A percentile compares a stretch with the other conserved stretches of the same genome.
These are phyloP conservation scores for Alopecurus myosuroides DNA, from an alignment of 176 grass and related monocot genomes.

Conservation along the genomic window DNA sequence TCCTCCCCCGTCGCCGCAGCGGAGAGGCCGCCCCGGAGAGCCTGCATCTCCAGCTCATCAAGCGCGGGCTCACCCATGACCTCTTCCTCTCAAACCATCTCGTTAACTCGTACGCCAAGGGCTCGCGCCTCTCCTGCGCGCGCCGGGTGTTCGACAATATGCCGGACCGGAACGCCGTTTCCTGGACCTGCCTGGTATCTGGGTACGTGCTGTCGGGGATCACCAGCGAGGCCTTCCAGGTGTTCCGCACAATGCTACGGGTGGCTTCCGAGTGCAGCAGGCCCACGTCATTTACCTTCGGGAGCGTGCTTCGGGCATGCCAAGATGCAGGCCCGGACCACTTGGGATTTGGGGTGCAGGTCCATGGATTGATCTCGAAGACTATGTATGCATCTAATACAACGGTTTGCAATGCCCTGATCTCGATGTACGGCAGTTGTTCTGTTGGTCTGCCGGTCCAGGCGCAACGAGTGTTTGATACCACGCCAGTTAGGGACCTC, in stretches of 20 bases:
- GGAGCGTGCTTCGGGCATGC: slow-evolving; percentile 53
- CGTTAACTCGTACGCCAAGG: slow-evolving; percentile 51
- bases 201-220: slow-evolving; percentile 45
- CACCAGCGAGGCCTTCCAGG: slow-evolving; percentile 20
- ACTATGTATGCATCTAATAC: slow-evolving; percentile 26
- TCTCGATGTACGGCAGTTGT: slow-evolving; percentile 68
- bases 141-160: slow-evolving; percentile 50
- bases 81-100: slow-evolving; percentile 60
- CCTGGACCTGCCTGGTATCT: slow-evolving; percentile 64
- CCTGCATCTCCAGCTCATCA: slow-evolving; percentile 54
- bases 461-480: slow-evolving; percentile 54
- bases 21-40: slow-evolving; percentile 24
- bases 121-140: slow-evolving; percentile 28
- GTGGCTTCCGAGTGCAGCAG: slow-evolving; percentile 17
- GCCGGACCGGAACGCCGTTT: slow-evolving; percentile 48
- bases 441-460: slow-evolving; percentile 11
- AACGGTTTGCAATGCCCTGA: slow-evolving; percentile 67
- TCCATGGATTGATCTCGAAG: slow-evolving; percentile 65
- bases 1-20: neutral
- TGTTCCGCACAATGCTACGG: slow-evolving; percentile 53
- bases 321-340: slow-evolving; percentile 39
- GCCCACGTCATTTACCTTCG: slow-evolving; percentile 69
- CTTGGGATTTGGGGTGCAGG: slow-evolving; percentile 45
- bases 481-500: slow-evolving; percentile 22
- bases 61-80: slow-evolving; percentile 46